Evolutionary conservation across 352 stramenopile genomes (phyloP).

Genomic region (Globisporangium paddicum): DNA sequence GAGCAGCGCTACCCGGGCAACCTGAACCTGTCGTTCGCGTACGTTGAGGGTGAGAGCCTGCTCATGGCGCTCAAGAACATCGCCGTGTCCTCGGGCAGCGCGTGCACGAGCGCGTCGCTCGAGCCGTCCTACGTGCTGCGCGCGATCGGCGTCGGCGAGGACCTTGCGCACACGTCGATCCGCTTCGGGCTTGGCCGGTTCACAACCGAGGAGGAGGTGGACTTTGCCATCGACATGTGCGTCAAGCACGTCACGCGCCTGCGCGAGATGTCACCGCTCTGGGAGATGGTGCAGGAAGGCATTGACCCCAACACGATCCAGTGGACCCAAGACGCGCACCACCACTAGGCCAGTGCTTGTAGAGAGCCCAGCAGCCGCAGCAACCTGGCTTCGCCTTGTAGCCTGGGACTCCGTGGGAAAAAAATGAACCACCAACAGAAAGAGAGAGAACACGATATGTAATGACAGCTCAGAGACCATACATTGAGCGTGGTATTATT

Average conservation of each 20-base stretch:
- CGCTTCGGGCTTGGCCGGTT: constrained; percentile 97
- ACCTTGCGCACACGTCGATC: constrained; percentile 98
- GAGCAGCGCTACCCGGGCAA: constrained; percentile 94
- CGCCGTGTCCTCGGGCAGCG: constrained; percentile 80
- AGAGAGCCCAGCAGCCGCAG: too few relatives aligned
- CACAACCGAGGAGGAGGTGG: constrained; percentile 97
- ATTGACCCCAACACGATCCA: constrained; percentile 99
- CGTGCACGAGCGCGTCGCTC: constrained; percentile 47
- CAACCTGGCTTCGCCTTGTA: too few relatives aligned
- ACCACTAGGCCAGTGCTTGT: too few relatives aligned
- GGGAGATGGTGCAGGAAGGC: constrained; percentile 99
- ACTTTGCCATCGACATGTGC: constrained; percentile 94
- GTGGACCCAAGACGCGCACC: constrained; percentile 96
- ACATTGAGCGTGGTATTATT: too few relatives aligned
- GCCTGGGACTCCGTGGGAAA: too few relatives aligned
- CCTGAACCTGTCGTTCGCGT: constrained; percentile 99
- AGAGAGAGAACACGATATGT: too few relatives aligned
- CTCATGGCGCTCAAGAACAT: constrained; percentile 99
- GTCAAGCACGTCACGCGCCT: constrained; percentile 95
- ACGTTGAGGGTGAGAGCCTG: constrained; percentile 99
- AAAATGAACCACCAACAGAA: too few relatives aligned
- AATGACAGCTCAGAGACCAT: too few relatives aligned
- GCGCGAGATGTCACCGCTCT: constrained; percentile 98
- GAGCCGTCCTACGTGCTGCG: constrained; percentile 99
- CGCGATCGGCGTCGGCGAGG: constrained; percentile 97